Base-by-base conservation (phyloP, 129 eudicot species). In the Mikania micrantha region DNA sequence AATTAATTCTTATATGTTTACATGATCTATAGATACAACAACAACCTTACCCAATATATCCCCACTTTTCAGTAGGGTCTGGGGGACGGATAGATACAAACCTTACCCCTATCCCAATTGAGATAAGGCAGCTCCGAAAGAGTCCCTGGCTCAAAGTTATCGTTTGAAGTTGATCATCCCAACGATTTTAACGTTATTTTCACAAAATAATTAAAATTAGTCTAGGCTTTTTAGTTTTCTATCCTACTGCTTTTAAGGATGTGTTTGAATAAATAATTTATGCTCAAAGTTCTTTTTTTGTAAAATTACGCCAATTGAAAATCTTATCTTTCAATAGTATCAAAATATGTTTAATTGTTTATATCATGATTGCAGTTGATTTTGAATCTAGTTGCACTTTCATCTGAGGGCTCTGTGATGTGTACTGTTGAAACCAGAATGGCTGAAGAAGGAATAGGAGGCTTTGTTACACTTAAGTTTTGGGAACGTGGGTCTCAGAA, bases 371-470 rank as follows among this genome's bases (percentile, higher is more conserved):
- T 75, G 78, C 88, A 93, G 99, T 82, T 89, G 60, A 42, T 84
- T 48, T 84, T 93, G 77, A 85, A 78, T 77, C 67, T 84, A 78
- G 88, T 89, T 48, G 80, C 93, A 32, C 86, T 93, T 66, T 93
- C 99, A 39, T 78, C 39, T 19, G 99, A 89, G 66, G 99, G 99
- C 59, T 84, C 84, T 70, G 74, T 80, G 66, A 84, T 93, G 99
- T 59, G 88, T 73, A 93, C 99, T 13, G 90, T 85, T 54, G 99
- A 93, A 85, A 93, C 80, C 28, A 81, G 93, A 79, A 70, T 86
- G 42, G 70, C 96, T 65, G 99, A 93, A 82, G 99, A 93, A 68
- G 96, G 93, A 74, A 86, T 93, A 44, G 99, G 99, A 12, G 96
- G 95, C 62, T 88, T 88, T 64, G 80, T 88, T 67, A 82, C 84